These are phyloP conservation scores for Oryza glaberrima DNA, from an alignment of 176 grass and related monocot species.

Conservation along the genomic window DNA sequence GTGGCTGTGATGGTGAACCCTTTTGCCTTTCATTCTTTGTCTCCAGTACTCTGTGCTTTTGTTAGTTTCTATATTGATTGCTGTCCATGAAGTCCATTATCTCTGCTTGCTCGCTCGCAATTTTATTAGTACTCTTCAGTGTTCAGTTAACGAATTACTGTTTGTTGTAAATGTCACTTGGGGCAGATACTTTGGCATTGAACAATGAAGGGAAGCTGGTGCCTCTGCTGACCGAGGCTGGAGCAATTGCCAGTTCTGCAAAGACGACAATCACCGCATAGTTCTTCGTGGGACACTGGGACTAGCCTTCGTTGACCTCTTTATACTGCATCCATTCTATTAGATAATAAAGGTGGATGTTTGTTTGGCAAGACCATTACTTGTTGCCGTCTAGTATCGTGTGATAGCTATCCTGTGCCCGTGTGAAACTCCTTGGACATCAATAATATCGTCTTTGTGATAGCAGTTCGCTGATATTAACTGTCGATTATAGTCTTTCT, in stretches of 20 bases:
- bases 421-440: constrained; percentile 23
- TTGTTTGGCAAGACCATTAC: background rate
- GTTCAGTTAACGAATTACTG: constrained; percentile 18
- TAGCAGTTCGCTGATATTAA: background rate
- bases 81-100: background rate
- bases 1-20: constrained; percentile 66
- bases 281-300: background rate
- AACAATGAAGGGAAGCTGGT: constrained; percentile 63
- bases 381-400: constrained; percentile 3
- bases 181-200: constrained; percentile 53
- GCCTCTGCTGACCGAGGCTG: constrained; percentile 74
- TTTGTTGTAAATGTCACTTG: constrained; percentile 6
- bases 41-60: background rate
- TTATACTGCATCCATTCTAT: background rate
- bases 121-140: background rate
- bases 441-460: background rate
- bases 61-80: background rate
- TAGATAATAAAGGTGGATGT: constrained; percentile 37
- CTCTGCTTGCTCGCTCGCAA: background rate
- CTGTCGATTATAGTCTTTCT: background rate
- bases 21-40: constrained; percentile 7
- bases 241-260: constrained; percentile 53
- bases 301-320: background rate
- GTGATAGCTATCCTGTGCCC: background rate
- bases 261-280: constrained; percentile 32